These are phyloP conservation scores for Hirsutella rhossiliensis DNA, from an alignment of 2,329 filamentous ascomycete species.

Conservation along the genomic window DNA sequence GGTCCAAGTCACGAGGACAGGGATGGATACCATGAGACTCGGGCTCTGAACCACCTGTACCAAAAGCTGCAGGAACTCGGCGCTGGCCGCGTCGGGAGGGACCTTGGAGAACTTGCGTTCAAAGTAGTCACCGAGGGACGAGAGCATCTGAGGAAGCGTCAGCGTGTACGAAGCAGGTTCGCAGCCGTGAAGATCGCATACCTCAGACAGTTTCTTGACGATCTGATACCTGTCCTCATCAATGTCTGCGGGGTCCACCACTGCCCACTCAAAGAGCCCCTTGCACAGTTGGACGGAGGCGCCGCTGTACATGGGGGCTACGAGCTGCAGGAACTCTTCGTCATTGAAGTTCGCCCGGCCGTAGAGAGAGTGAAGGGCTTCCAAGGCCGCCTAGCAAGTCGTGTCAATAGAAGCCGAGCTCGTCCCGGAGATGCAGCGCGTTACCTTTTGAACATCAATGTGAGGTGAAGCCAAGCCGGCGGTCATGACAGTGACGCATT, in stretches of 20 bases:
- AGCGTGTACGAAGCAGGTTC: constrained; percentile 1
- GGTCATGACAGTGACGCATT: constrained; percentile 59
- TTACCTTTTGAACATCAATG: constrained; percentile 61
- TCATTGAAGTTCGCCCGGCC: constrained; percentile 61
- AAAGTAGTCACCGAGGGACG: constrained; percentile 72
- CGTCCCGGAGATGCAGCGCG: not conserved
- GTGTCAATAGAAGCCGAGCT: not conserved
- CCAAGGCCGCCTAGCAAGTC: constrained; percentile 52
- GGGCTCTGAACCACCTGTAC: constrained; percentile 69
- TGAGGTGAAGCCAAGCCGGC: constrained; percentile 58
- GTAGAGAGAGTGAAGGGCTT: constrained; percentile 76
- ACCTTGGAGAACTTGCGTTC: constrained; percentile 63
- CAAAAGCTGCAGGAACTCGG: constrained; percentile 68
- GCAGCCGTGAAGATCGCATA: constrained; percentile 23
- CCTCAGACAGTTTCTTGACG: constrained; percentile 88
- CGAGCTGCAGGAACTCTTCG: constrained; percentile 65
- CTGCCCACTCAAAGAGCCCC: constrained; percentile 68
- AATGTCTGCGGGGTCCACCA: constrained; percentile 68
- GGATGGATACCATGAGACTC: constrained; percentile 88
- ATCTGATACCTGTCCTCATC: constrained; percentile 88
- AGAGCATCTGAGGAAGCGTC: constrained; percentile 52
- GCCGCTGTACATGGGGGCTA: constrained; percentile 67
- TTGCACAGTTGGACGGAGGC: constrained; percentile 59
- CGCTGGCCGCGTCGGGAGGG: constrained; percentile 51
- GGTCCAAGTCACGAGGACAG: constrained; percentile 81